A percentile compares a stretch with the other conserved stretches of the same genome.
Evolutionary conservation across 2,329 filamentous ascomycete species (phyloP).

Genomic region (Hypoxylon sp.): DNA sequence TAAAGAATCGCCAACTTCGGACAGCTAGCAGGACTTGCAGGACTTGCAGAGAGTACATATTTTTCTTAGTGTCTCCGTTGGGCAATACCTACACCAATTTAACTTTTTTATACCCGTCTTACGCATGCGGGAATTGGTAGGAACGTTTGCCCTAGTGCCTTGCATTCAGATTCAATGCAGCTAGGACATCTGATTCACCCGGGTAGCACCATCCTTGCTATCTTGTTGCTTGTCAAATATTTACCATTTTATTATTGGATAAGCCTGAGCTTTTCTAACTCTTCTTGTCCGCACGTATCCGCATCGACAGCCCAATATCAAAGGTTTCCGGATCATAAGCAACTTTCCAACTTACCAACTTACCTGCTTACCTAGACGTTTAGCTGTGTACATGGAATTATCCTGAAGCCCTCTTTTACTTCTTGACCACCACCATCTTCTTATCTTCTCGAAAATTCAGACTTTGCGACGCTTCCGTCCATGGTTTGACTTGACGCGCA

Average conservation of each 20-base stretch:
- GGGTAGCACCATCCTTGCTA: conserved; percentile 16
- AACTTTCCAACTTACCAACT: conserved; percentile 12
- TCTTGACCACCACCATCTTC: conserved; percentile 1
- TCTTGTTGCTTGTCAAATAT: conserved; percentile 7
- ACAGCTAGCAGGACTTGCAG: background rate
- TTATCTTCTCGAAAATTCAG: conserved; percentile 5
- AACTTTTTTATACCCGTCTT: background rate
- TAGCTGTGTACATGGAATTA: conserved; percentile 9
- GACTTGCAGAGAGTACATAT: background rate
- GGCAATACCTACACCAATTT: background rate
- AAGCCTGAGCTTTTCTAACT: conserved; percentile 20
- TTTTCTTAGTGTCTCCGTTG: background rate
- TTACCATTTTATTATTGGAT: conserved; percentile 32
- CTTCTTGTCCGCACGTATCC: conserved; percentile 15
- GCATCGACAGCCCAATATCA: conserved; percentile 31
- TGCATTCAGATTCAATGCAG: conserved; percentile 9
- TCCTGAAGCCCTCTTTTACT: background rate
- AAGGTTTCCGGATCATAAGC: conserved; percentile 18
- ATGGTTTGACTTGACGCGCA: conserved; percentile 31
- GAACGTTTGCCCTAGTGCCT: conserved; percentile 19
- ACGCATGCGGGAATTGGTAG: conserved; percentile 26
- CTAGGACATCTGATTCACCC: conserved; percentile 23
- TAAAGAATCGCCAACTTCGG: conserved; percentile 3
- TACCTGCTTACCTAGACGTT: no score
- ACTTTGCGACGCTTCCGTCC: conserved; percentile 1